These are phyloP conservation scores for Amanita phalloides DNA, from an alignment of 768 basidiomycete species.

Conservation along the genomic window DNA sequence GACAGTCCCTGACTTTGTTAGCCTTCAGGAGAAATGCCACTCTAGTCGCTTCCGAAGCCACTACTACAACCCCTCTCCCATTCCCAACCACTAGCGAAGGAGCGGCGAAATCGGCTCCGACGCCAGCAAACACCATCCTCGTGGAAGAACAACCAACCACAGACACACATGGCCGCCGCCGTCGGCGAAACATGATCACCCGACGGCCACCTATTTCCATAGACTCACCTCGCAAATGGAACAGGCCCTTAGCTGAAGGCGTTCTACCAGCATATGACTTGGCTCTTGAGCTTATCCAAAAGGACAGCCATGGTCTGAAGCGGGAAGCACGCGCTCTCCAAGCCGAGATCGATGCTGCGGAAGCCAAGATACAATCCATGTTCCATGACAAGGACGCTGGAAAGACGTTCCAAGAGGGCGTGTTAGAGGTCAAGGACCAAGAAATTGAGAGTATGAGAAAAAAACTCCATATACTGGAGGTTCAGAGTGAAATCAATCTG, in stretches of 20 bases:
- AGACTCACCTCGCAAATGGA: slow-evolving; percentile 49
- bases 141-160: slow-evolving; percentile 3
- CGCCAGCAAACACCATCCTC: slow-evolving; percentile 2
- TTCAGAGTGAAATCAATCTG: slow-evolving; percentile 79
- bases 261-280: slow-evolving; percentile 77
- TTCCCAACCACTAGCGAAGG: slow-evolving; percentile 4
- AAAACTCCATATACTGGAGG: slow-evolving; percentile 50
- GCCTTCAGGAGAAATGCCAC: slow-evolving; percentile 15
- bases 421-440: slow-evolving; percentile 19
- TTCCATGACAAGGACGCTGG: slow-evolving; percentile 13
- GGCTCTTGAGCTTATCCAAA: slow-evolving; percentile 59
- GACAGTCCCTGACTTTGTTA: slow-evolving; percentile 9
- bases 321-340: slow-evolving; percentile 31
- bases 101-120: background rate
- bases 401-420: slow-evolving; percentile 17
- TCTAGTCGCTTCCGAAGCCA: slow-evolving; percentile 8
- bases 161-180: slow-evolving; percentile 15
- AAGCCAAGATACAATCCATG: slow-evolving; percentile 13
- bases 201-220: slow-evolving; percentile 42
- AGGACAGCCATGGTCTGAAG: slow-evolving; percentile 45
- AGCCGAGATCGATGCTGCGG: slow-evolving; percentile 15
- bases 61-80: slow-evolving; percentile 4
- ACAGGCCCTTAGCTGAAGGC: slow-evolving; percentile 46
- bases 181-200: slow-evolving; percentile 18
- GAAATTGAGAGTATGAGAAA: slow-evolving; percentile 34